Evolutionary conservation across 805 yeast species (phyloP), one percentile per base, ranked within the genome.

Genomic region (Wickerhamomyces chambardii): DNA sequence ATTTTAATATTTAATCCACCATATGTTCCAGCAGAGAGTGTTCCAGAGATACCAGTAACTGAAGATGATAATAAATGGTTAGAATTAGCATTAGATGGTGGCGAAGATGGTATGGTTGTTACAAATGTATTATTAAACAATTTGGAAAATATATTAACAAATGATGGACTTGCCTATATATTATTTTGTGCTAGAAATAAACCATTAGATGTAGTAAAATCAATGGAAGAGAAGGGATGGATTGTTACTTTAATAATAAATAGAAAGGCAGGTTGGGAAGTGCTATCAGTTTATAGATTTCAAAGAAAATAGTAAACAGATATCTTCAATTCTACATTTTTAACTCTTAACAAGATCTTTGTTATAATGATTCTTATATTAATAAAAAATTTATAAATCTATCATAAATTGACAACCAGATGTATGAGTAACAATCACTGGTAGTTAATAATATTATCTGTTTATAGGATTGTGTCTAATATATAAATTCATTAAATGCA

Each of bases 181-280:
- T 60, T 92, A 25, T 92, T 92, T 48, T 90, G 97, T 56, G 95
- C 95, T 7, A 65, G 96, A 43, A 92, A 92, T 51, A 71, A 78
- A 26, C 97, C 97, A 0, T 73, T 71, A 12, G 40, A 53, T 6
- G 84, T 89, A 1, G 68, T 68, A 0, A 45, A 53, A 8, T 30
- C 35, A 3, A 79, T 85, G 77, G 35, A 47, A 14, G 36, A 43
- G 2, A 48, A 52, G 10, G 68, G 68, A 0, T 90, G 95, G 86
- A 36, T 36, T 0, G 73, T 72, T 1, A 60, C 63, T 2, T 45
- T 59, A n/a, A 63, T 85, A 1, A 69, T 75, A 4, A 66, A 67
- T 30, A 66, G 97, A 36, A 84, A 84, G 48, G 95, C 96, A 1
- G 97, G 97, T 0, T 87, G 97, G 96, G 98, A 92, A 57, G 90